A percentile compares a stretch with the other conserved stretches of the same genome.
Evolutionary conservation across 495 filamentous ascomycete species (phyloP).

Genomic region (Bryoglossum gracile): DNA sequence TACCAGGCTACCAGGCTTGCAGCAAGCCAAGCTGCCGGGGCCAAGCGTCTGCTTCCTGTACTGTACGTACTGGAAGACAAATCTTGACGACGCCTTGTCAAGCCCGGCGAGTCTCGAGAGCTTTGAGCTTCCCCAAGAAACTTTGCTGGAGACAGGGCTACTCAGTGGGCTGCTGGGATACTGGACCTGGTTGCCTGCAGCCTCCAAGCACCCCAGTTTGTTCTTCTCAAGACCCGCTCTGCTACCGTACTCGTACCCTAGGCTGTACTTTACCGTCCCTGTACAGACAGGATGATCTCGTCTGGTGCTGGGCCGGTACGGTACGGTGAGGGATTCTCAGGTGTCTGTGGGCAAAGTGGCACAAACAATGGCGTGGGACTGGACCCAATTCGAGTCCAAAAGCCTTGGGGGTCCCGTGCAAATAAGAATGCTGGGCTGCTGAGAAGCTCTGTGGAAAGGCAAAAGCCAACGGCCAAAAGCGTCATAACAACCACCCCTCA

Average conservation of each 20-base stretch:
- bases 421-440: constrained; percentile 13
- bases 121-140: constrained; percentile 1
- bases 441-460: constrained; percentile 10
- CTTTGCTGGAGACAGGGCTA: too few relatives aligned
- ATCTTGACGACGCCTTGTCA: too few relatives aligned
- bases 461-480: too few relatives aligned
- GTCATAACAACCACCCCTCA: constrained; percentile 16
- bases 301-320: constrained; percentile 4
- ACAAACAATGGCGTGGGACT: constrained; percentile 14
- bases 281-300: constrained; percentile 11
- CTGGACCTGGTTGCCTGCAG: constrained; percentile 13
- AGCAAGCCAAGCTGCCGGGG: too few relatives aligned
- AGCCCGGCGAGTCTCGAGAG: too few relatives aligned
- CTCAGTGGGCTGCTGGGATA: constrained; percentile 17
- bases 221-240: constrained; percentile 8
- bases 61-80: too few relatives aligned
- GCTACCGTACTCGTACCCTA: too few relatives aligned
- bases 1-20: too few relatives aligned
- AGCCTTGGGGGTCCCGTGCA: constrained; percentile 15
- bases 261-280: constrained; percentile 9
- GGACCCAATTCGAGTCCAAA: constrained; percentile 10
- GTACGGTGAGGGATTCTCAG: constrained; percentile 5
- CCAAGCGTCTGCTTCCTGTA: too few relatives aligned
- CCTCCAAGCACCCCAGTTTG: constrained; percentile 21
- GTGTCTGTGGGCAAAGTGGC: constrained; percentile 16